Evolutionary conservation across 2,329 filamentous ascomycete species (phyloP).

Genomic region (Aspergillus chevalieri): DNA sequence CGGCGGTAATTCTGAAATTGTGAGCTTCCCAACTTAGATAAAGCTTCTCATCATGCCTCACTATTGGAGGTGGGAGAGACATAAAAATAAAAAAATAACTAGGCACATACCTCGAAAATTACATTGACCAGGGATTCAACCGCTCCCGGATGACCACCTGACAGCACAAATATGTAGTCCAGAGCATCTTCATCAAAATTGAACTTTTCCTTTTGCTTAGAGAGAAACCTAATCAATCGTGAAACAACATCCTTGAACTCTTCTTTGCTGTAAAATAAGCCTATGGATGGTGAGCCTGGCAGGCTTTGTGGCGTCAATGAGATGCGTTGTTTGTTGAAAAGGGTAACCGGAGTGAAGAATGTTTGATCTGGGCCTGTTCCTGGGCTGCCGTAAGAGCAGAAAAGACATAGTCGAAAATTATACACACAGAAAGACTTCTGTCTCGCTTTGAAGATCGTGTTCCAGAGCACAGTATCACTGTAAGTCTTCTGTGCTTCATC

Average conservation of each 20-base stretch:
- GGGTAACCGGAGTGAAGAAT: background rate
- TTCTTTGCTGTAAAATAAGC: background rate
- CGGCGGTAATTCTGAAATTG: background rate
- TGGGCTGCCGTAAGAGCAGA: background rate
- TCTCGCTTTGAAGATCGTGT: no score
- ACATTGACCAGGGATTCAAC: background rate
- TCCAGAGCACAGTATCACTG: background rate
- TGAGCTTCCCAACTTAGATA: background rate
- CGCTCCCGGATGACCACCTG: background rate
- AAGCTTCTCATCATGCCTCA: background rate
- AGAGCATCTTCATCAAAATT: background rate
- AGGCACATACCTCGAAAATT: background rate
- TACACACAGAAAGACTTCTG: no score
- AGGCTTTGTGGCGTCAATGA: background rate
- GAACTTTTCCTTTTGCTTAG: background rate
- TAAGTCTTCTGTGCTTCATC: background rate
- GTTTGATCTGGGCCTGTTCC: background rate
- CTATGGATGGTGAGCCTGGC: background rate
- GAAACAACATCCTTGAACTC: background rate
- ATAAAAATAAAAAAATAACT: background rate
- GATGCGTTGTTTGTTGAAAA: background rate
- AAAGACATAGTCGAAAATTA: no score
- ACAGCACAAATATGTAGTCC: background rate
- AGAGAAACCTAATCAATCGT: background rate
- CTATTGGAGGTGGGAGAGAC: background rate